Evolutionary conservation across 371 early-diverging fungal species (phyloP), one percentile per base, ranked within the genome.

Genomic region (Circinella minor): DNA sequence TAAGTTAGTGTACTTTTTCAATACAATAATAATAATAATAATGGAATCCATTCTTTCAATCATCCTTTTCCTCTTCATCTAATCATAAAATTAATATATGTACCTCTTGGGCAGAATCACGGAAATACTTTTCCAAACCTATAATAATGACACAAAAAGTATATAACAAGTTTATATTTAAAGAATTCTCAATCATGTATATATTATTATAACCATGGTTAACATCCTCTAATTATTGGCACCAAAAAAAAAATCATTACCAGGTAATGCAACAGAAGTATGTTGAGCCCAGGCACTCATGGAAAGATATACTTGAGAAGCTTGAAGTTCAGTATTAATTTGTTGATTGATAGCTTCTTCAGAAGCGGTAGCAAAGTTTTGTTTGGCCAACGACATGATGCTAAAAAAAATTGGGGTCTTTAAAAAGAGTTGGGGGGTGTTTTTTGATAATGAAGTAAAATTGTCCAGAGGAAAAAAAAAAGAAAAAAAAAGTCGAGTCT

Each of bases 281-380:
- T 81, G 78, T 54, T 81, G 84, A 54, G 84, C 82, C 84, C 84
- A 90, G 20, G 87, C 79, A 18, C 89, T 78, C 82, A 90, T 86
- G 65, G 88, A 81, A 18, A 85, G 75, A 61, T 89, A 90, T 18
- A 82, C 84, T 63, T 87, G 86, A 61, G 87, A 83, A 48, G 89
- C 90, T 38, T 82, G 78, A 66, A 88, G 74, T 71, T 90, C 89
- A 67, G 84, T 83, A 63, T 86, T 81, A 61, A 90, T 84, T 70
- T 91, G 90, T 63, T 86, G 81, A 75, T 91, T 91, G 73, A 91
- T 81, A 66, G 86, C 84, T 67, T 89, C 89, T 77, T 91, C 90
- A 43, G 86, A 82, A 71, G 86, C 76, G 34, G 82, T 79, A 43
- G 89, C 71, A 68, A 87, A 91, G 80, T 89, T 91, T 75, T 91